These are phyloP conservation scores for Amesomyces nigricolor DNA, from an alignment of 2,329 filamentous ascomycete species.

Conservation along the genomic window DNA sequence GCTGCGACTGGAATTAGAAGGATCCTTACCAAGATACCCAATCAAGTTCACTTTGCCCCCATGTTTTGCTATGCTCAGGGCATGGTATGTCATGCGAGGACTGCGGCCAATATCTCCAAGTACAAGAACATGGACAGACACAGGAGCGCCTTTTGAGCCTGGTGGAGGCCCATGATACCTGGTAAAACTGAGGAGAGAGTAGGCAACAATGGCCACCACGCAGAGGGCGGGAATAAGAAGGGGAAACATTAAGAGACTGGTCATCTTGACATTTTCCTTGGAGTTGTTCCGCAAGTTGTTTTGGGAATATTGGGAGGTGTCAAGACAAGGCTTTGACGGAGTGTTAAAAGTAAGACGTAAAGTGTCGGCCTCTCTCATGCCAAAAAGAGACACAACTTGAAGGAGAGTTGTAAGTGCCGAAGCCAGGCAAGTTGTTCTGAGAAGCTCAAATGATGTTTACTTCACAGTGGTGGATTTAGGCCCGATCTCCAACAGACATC, in stretches of 20 bases:
- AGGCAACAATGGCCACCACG: constrained; percentile 19
- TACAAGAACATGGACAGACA: constrained; percentile 72
- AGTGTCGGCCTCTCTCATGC: too few species aligned
- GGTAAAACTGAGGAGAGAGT: constrained; percentile 15
- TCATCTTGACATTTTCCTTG: constrained; percentile 8
- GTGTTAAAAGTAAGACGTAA: not conserved
- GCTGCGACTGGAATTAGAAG: too few species aligned
- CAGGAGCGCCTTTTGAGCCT: constrained; percentile 16
- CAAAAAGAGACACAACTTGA: too few species aligned
- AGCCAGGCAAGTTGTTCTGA: too few species aligned
- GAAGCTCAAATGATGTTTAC: not conserved
- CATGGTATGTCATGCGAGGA: constrained; percentile 98
- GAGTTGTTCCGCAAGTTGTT: not conserved
- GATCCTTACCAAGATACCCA: constrained; percentile 68
- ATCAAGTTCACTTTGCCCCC: constrained; percentile 77
- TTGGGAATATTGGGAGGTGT: not conserved
- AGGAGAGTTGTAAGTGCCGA: too few species aligned
- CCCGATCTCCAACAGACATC: not conserved
- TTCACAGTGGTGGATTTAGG: not conserved
- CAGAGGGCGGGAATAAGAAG: constrained; percentile 19
- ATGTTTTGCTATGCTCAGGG: constrained; percentile 79
- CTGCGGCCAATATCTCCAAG: constrained; percentile 93
- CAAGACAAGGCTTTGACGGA: not conserved
- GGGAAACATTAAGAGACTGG: constrained; percentile 4
- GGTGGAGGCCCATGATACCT: constrained; percentile 19